Conservation (phyloP, 2,329 filamentous ascomycete species). For the Coniochaeta hoffmannii region DNA sequence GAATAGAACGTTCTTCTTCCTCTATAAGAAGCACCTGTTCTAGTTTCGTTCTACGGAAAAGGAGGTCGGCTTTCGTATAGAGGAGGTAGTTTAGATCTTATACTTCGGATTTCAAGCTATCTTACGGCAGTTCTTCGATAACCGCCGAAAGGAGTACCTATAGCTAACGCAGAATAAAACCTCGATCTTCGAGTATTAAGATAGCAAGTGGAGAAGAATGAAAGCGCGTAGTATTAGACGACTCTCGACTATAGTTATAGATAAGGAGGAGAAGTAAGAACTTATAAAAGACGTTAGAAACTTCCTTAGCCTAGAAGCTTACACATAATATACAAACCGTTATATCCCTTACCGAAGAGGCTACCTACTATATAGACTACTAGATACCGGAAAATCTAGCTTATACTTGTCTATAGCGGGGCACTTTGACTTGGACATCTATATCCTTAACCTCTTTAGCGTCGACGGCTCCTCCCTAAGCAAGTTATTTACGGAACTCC, state of each 20-base stretch:
- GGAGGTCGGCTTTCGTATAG: not conserved
- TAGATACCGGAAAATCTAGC: constrained; percentile 30
- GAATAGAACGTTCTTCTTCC: not conserved
- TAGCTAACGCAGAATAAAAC: not conserved
- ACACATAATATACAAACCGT: constrained; percentile 22
- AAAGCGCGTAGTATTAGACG: not conserved
- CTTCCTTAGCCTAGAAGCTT: not conserved
- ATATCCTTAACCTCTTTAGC: constrained; percentile 24
- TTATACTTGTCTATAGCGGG: constrained; percentile 28
- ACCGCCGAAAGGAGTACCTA: not conserved
- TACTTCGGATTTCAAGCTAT: not conserved
- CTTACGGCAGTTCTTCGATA: not conserved
- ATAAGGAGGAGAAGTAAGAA: not conserved
- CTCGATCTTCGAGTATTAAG: not conserved
- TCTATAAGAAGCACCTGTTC: not conserved
- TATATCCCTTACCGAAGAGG: constrained; percentile 23
- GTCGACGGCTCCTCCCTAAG: constrained; percentile 22
- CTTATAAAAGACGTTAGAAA: not conserved
- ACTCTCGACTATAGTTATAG: not conserved
- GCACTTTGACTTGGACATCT: constrained; percentile 27
- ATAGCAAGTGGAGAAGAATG: not conserved
- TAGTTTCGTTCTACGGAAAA: not conserved
- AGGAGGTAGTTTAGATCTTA: not conserved
- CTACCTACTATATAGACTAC: constrained; percentile 30
- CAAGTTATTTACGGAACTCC: constrained; percentile 22